These are phyloP conservation scores for Hypericum androsaemum DNA, from an alignment of 345 rosid species.

Conservation along the genomic window DNA sequence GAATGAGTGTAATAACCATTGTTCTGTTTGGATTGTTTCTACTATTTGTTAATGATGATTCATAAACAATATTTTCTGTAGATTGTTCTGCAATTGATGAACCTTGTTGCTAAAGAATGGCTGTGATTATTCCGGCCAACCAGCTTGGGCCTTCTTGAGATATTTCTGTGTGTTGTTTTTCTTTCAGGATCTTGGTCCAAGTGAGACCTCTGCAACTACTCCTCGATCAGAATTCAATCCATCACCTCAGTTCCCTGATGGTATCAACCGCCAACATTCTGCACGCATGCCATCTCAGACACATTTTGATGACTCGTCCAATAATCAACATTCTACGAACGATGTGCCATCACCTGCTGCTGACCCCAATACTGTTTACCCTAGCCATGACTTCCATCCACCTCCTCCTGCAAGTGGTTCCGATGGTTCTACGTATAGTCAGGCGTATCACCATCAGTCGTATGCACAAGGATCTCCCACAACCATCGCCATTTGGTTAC, in stretches of 20 bases:
- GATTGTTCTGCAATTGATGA: too few species aligned
- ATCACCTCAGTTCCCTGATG: constrained; percentile 40
- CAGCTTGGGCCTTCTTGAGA: neutral
- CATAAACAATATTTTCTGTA: too few species aligned
- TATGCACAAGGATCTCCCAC: constrained; percentile 59
- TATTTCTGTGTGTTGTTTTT: constrained; percentile 8
- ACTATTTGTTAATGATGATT: neutral
- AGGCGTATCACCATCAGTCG: constrained; percentile 43
- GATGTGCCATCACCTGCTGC: constrained; percentile 31
- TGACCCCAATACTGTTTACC: constrained; percentile 30
- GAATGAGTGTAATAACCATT: too few species aligned
- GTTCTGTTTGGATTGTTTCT: neutral
- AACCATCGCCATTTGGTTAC: constrained; percentile 42
- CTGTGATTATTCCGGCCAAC: neutral
- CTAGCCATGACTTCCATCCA: constrained; percentile 51
- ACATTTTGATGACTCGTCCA: constrained; percentile 13
- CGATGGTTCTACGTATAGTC: constrained; percentile 38
- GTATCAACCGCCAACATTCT: constrained; percentile 44
- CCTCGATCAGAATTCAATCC: constrained; percentile 36
- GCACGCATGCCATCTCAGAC: constrained; percentile 33
- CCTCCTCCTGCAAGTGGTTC: constrained; percentile 34
- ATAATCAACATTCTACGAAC: constrained; percentile 8
- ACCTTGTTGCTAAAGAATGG: too few species aligned
- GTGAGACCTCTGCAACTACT: constrained; percentile 31
- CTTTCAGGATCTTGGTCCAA: constrained; percentile 51